Evolutionary conservation across 352 stramenopile species (phyloP), one percentile per base, ranked within the genome.

Genomic region (Phytopythium aichiense): DNA sequence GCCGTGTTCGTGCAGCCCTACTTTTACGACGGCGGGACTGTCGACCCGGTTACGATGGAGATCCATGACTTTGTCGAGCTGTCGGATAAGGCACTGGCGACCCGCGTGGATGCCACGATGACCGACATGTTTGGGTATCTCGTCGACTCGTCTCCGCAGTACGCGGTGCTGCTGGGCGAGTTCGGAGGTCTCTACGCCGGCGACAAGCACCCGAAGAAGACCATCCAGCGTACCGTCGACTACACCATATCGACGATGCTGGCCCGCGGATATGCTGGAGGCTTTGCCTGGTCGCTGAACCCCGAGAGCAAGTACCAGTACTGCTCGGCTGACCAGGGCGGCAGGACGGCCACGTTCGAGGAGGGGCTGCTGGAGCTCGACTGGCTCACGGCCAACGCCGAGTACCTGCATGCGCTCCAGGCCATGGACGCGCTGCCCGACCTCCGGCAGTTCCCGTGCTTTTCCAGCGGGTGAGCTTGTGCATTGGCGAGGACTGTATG

Each of bases 221-320:
- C 84, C 5, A 91, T 73, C 6, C 69, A 83, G 59, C 78, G 84
- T 4, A 81, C 67, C 22, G 81, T 79, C 0, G 78, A 88, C 59
- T 81, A 71, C 51, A 88, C 68, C 0, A 87, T 91, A 60, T 65
- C 88, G 31, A 65, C 89, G 28, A 76, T 93, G 57, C 64, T 74
- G 23, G 63, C 71, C 28, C 66, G 68, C 2, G 71, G 74, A 15
- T 88, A 79, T 60, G 62, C 78, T 0, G 84, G 81, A 13, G 84
- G 80, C 28, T 93, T 88, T 56, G 73, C 87, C 35, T 91, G 84
- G 78, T 88, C 79, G 30, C 64, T 93, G 51, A 90, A 91, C 46
- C 80, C 84, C 0, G 80, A 93, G 63, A 83, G 68, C 55, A 73
- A 71, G 60, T 91, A 89, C 63, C 67, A 86, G 53, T 91, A 81